Percentiles rank a stretch among this genome's conserved stretches.
These are phyloP conservation scores for Parathielavia appendiculata DNA, from an alignment of 495 filamentous ascomycete genomes.

Conservation along the genomic window DNA sequence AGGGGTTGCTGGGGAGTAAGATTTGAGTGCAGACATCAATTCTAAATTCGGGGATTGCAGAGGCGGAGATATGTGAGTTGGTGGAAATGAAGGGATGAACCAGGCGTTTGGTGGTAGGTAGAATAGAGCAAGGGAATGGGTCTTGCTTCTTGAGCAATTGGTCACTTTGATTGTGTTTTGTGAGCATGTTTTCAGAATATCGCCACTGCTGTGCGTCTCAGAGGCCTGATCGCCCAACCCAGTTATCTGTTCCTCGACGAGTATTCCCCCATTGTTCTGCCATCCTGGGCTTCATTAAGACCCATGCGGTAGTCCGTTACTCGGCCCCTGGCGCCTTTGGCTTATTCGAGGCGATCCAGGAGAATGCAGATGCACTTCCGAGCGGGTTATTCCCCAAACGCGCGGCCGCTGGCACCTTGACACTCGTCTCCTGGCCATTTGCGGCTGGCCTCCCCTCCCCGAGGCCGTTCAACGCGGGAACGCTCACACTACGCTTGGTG, in stretches of 20 bases:
- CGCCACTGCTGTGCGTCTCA: background rate
- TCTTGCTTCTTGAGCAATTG: background rate
- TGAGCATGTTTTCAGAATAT: background rate
- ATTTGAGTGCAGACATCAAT: no score
- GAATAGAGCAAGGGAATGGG: background rate
- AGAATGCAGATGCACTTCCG: constrained; percentile 89
- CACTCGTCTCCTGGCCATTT: constrained; percentile 22
- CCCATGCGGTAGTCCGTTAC: constrained; percentile 11
- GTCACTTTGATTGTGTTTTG: background rate
- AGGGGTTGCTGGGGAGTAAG: constrained; percentile 57
- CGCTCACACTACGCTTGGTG: constrained; percentile 34
- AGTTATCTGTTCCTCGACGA: background rate
- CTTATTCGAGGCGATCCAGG: constrained; percentile 63
- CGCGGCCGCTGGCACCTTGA: constrained; percentile 31
- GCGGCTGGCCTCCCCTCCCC: background rate
- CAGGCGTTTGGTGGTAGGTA: background rate
- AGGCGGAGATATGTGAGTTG: background rate
- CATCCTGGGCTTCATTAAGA: background rate
- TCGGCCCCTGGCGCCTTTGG: constrained; percentile 36
- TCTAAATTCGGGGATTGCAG: constrained; percentile 15
- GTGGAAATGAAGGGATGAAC: no score
- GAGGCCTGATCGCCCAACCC: background rate
- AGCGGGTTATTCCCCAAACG: constrained; percentile 66
- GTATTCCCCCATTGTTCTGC: background rate
- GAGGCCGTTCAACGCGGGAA: constrained; percentile 10